Base-by-base conservation (phyloP, 192 early-diverging fungal genomes). In the Coemansia sp. region DNA sequence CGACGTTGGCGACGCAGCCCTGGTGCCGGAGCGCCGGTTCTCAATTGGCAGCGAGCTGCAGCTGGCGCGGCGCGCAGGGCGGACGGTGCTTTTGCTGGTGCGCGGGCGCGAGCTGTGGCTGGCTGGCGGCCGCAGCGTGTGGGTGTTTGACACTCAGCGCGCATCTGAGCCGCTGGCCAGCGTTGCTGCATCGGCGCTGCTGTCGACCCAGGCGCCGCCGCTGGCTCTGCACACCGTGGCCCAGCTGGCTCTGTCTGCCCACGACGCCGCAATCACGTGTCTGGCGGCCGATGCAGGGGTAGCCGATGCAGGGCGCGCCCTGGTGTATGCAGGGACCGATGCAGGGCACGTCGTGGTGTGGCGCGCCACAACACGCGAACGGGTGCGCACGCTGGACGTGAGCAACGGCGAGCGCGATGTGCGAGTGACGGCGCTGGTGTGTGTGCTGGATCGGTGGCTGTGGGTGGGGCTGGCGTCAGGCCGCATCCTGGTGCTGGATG, bases 391-490 rank as follows among this genome's bases (percentile, higher is more conserved):
- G 23, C 39, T 76, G 12, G 79, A 82, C 53, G 47, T 82, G 62
- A 67, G 79, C 70, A 60, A 56, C 56, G 79, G 69, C 14, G 58
- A 64, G 9, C 57, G 57, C 41, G 69, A 72, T 10, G 62, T 53
- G 35, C 73, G 70, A 15, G 61, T 82, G 25, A 76, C 73, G 1
- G 69, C 79, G 19, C 51, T 82, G n/a, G 70, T 66, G 10, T 82
- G 79, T 35, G 62, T 59, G 32, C 65, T 69, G 8, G 73, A 60
- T 4, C 63, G 73, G 19, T 70, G 66, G 64, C 73, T 82, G 52
- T 82, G 79, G 79, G 69, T 82, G 5, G 79, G 79, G 9, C 60
- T 72, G 43, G 73, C 63, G 7, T 61, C 73, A 21, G 79, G 79
- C 15, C 56, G 57, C 23, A 55, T 81, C 10, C 63, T 64, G 27